phyloP scores from a whole-genome alignment of 345 rosid genomes.

The Brassica napus region Da-Ae NC_063445.1:26444501-26445000 shows the following conservation, averaged over 20 bases:
- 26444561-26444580: too few relatives aligned
- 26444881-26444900: too few relatives aligned
- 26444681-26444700: slow-evolving; percentile 80
- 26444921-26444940: too few relatives aligned
- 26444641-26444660: slow-evolving; percentile 38
- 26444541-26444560: slow-evolving; percentile 24
- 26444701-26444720: slow-evolving; percentile 21
- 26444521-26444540: too few relatives aligned
- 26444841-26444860: too few relatives aligned
- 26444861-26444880: too few relatives aligned
- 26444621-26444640: slow-evolving; percentile 6
- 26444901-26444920: too few relatives aligned
- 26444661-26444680: slow-evolving; percentile 56
- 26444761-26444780: not conserved
- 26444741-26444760: too few relatives aligned
- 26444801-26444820: not conserved
- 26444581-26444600: slow-evolving; percentile 15
- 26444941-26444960: too few relatives aligned
- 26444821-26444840: not conserved
- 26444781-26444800: slow-evolving; percentile 27
- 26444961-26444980: too few relatives aligned
- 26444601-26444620: slow-evolving; percentile 50
- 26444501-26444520: too few relatives aligned
- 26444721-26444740: slow-evolving; percentile 20
- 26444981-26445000: too few relatives aligned